A percentile compares a stretch with the other conserved stretches of the same genome.
Conservation (phyloP, 371 early-diverging fungal species). For the Mortierella sp. region DNA sequence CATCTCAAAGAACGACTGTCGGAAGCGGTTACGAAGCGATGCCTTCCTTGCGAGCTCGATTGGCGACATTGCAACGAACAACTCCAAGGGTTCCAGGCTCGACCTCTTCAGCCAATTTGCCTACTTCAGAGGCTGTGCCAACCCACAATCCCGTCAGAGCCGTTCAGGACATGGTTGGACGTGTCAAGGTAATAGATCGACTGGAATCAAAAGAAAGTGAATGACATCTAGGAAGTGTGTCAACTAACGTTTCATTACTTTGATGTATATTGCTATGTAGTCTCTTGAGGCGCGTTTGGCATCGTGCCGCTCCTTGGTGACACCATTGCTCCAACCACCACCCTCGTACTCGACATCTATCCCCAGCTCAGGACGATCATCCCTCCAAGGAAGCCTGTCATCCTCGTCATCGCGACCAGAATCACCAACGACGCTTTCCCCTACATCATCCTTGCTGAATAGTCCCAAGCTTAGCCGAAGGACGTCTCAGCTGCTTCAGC, state of each 20-base stretch:
- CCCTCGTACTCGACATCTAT: conserved; percentile 54
- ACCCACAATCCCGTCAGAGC: conserved; percentile 76
- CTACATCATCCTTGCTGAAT: neutral
- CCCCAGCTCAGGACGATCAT: conserved; percentile 24
- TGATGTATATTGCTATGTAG: conserved; percentile 1
- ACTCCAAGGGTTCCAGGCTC: no score
- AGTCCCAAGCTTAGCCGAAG: conserved; percentile 31
- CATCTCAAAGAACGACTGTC: no score
- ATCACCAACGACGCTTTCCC: no score
- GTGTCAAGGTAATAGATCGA: conserved; percentile 64
- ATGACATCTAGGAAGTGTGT: neutral
- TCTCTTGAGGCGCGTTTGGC: conserved; percentile 72
- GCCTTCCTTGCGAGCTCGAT: conserved; percentile 46
- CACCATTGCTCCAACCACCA: conserved; percentile 72
- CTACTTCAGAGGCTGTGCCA: no score
- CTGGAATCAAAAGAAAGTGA: neutral
- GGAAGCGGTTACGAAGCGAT: no score
- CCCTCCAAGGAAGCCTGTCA: conserved; percentile 18
- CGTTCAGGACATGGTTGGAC: conserved; percentile 79
- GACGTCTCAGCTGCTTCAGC: conserved; percentile 36
- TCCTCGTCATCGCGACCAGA: conserved; percentile 39
- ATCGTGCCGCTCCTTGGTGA: conserved; percentile 73
- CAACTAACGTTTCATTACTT: neutral
- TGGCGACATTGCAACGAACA: no score
- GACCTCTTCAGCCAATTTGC: no score